Evolutionary conservation across 495 filamentous ascomycete genomes (phyloP).

Genomic region (Penicillium antarcticum): DNA sequence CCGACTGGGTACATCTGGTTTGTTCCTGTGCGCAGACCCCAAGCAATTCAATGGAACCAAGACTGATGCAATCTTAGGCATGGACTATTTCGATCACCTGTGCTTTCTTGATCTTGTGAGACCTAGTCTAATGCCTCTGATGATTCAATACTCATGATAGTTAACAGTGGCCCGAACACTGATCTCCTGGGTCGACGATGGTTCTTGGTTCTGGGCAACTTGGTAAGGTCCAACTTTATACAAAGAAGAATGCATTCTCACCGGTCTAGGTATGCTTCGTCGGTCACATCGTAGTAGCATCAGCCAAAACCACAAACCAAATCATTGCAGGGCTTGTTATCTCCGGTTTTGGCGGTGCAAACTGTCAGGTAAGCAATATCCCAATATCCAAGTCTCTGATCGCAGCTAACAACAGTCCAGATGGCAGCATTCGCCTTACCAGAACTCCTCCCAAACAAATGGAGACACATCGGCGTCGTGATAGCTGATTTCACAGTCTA

Average conservation of each 20-base stretch:
- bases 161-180: conserved; percentile 21
- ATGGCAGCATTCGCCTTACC: conserved; percentile 27
- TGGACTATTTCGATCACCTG: conserved; percentile 28
- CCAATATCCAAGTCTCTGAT: neutral
- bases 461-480: conserved; percentile 24
- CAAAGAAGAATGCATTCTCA: neutral
- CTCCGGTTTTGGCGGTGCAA: conserved; percentile 23
- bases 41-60: neutral
- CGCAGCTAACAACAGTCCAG: conserved; percentile 2
- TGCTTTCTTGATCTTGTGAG: conserved; percentile 24
- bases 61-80: conserved; percentile 6
- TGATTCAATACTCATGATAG: neutral
- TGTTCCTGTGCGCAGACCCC: conserved; percentile 11
- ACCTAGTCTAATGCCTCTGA: neutral
- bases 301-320: conserved; percentile 20
- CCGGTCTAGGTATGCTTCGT: conserved; percentile 14
- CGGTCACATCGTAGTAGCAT: conserved; percentile 22
- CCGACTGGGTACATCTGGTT: conserved; percentile 21
- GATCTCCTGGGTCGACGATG: conserved; percentile 25
- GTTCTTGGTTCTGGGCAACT: conserved; percentile 24
- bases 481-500: conserved; percentile 25
- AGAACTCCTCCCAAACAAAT: conserved; percentile 27
- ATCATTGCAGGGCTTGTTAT: conserved; percentile 21
- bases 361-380: conserved; percentile 15
- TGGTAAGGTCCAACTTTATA: conserved; percentile 4